Conservation (phyloP, 1,284 basidiomycete species). For the Ganoderma sinense region DNA sequence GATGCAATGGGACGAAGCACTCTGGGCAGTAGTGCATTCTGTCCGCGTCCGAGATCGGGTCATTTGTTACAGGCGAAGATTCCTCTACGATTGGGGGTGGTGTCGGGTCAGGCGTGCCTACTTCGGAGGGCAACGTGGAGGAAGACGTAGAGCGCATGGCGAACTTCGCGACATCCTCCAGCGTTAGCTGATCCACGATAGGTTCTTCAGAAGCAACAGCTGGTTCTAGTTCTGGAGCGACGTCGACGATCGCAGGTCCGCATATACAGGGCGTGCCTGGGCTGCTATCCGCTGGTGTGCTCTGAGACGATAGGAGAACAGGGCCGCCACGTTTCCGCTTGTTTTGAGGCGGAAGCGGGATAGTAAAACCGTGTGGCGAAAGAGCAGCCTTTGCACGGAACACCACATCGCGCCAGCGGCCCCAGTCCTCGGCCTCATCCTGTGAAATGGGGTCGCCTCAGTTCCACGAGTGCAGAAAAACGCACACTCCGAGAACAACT, state of each 20-base stretch:
- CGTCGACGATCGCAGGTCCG: background rate
- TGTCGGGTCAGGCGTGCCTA: constrained; percentile 1
- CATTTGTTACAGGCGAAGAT: constrained; percentile 14
- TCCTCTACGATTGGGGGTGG: constrained; percentile 12
- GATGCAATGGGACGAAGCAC: constrained; percentile 90
- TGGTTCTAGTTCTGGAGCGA: background rate
- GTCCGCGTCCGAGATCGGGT: constrained; percentile 13
- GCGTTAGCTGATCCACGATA: constrained; percentile 47
- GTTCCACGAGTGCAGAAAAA: too few relatives aligned
- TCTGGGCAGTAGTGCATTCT: constrained; percentile 74
- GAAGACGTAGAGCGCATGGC: constrained; percentile 15
- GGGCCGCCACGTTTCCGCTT: constrained; percentile 63
- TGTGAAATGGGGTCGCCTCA: constrained; percentile 36
- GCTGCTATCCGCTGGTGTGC: background rate
- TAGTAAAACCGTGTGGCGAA: constrained; percentile 53
- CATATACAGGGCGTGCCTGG: background rate
- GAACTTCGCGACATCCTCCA: constrained; percentile 48
- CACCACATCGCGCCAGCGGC: constrained; percentile 86
- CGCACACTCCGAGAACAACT: constrained; percentile 12
- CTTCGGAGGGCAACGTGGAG: background rate
- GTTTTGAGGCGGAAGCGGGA: constrained; percentile 65
- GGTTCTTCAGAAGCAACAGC: constrained; percentile 11
- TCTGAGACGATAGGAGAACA: constrained; percentile 15
- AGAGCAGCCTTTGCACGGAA: constrained; percentile 75
- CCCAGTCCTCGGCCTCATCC: constrained; percentile 94